Conservation (phyloP, 345 rosid genomes). For the Cardamine resedifolia region DNA sequence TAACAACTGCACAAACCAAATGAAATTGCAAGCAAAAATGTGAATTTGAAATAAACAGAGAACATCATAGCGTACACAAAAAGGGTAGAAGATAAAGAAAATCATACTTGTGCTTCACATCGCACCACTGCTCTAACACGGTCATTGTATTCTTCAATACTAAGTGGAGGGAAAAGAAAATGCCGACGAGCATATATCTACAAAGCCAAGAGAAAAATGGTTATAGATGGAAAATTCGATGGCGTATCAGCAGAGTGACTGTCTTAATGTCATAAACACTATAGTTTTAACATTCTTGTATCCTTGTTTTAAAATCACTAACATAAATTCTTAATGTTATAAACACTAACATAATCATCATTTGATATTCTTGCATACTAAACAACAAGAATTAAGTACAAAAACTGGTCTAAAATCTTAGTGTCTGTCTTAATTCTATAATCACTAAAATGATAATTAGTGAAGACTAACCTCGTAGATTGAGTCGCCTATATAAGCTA, state of each 20-base stretch:
- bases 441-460: not conserved
- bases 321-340: not conserved
- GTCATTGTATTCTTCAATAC: conserved; percentile 76
- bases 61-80: not conserved
- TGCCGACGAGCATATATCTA: conserved; percentile 86
- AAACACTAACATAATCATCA: not conserved
- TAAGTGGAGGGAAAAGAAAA: conserved; percentile 79
- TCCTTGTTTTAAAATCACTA: not conserved
- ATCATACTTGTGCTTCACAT: conserved; percentile 89
- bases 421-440: not conserved
- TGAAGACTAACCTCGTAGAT: conserved; percentile 62
- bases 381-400: not conserved
- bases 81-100: conserved; percentile 7
- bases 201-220: conserved; percentile 18
- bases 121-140: conserved; percentile 80
- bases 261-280: not conserved
- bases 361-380: not conserved
- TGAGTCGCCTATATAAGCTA: conserved; percentile 59
- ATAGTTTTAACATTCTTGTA: not conserved
- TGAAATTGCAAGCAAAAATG: not conserved
- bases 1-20: not conserved
- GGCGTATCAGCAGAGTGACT: not conserved
- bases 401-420: not conserved
- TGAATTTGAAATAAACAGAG: not conserved
- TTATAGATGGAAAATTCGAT: not conserved